Conservation (phyloP, 306 rosid genomes). For the Acmispon strigosus region DNA sequence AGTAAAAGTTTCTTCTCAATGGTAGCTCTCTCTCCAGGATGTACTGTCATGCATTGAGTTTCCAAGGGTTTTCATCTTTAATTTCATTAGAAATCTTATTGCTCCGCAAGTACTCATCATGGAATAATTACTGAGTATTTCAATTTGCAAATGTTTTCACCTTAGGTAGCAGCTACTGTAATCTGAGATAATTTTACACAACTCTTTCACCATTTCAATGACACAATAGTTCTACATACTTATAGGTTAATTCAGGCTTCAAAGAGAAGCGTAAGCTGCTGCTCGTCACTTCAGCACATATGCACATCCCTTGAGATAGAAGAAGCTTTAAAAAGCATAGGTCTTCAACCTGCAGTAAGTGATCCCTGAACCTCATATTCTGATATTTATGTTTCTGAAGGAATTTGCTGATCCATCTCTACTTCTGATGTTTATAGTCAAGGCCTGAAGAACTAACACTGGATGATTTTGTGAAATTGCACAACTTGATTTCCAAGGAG, state of each 20-base stretch:
- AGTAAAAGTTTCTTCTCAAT: conserved; percentile 80
- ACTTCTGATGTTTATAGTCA: conserved; percentile 36
- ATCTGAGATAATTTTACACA: not conserved
- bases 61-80: conserved; percentile 3
- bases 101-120: not conserved
- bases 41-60: conserved; percentile 2
- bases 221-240: not conserved
- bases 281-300: conserved; percentile 78
- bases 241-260: conserved; percentile 80
- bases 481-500: conserved; percentile 47
- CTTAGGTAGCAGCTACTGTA: not conserved
- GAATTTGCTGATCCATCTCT: not conserved
- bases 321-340: conserved; percentile 54
- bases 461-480: conserved; percentile 67
- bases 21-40: conserved; percentile 35
- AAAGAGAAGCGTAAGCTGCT: conserved; percentile 90
- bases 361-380: not conserved
- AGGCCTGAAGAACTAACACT: conserved; percentile 81
- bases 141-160: not conserved
- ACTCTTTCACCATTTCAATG: conserved; percentile 1
- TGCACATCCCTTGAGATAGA: conserved; percentile 62
- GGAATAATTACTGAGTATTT: not conserved
- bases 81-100: not conserved
- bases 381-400: not conserved
- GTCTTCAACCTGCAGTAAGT: conserved; percentile 63